Conservation (phyloP, 2,329 filamentous ascomycete species). For the Curvularia spicifera region DNA sequence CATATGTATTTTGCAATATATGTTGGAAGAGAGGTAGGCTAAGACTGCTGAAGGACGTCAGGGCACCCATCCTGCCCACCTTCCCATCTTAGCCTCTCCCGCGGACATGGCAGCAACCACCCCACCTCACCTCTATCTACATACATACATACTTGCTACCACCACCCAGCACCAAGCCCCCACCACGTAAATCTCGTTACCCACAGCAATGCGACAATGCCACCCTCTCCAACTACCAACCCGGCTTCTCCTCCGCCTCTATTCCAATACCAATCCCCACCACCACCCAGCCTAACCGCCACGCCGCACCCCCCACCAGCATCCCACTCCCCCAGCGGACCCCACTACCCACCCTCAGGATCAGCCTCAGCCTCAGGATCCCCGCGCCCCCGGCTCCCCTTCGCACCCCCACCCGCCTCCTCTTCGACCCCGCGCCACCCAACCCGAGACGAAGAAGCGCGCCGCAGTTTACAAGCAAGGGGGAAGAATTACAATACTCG, state of each 20-base stretch:
- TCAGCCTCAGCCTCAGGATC: not conserved
- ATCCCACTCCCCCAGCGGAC: not conserved
- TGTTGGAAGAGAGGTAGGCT: not conserved
- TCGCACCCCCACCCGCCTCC: too few species aligned
- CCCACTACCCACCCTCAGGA: not conserved
- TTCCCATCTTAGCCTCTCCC: slow-evolving; percentile 29
- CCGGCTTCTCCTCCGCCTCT: not conserved
- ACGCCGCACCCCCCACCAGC: not conserved
- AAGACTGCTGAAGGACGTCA: not conserved
- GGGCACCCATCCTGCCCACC: slow-evolving; percentile 17
- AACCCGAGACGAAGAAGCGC: slow-evolving; percentile 15
- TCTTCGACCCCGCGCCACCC: not conserved
- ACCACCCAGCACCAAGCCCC: not conserved
- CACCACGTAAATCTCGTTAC: not conserved
- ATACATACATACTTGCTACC: not conserved
- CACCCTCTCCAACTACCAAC: slow-evolving; percentile 4
- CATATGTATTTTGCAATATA: not conserved
- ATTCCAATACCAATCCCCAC: not conserved
- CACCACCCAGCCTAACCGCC: not conserved
- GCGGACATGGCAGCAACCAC: slow-evolving; percentile 22
- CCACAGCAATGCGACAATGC: slow-evolving; percentile 13
- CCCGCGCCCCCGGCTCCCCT: not conserved
- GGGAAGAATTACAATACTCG: slow-evolving; percentile 10
- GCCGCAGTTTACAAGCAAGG: slow-evolving; percentile 40
- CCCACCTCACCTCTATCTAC: not conserved